Base-by-base conservation (phyloP, 2,329 filamentous ascomycete species). In the Aureobasidium sp. region DNA sequence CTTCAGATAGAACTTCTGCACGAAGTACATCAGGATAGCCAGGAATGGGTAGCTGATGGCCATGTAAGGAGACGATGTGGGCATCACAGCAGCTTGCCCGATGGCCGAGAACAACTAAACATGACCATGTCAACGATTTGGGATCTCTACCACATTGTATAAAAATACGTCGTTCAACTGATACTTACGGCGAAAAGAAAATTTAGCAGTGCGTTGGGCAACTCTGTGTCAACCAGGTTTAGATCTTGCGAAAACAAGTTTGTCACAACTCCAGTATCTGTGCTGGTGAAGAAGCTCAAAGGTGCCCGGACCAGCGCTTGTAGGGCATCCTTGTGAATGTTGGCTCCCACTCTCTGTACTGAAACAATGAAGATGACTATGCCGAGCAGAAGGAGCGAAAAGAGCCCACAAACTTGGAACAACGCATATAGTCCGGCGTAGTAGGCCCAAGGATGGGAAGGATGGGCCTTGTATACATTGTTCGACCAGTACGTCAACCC, bases 181-280 rank as follows among this genome's bases (percentile, higher is more conserved):
- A n/a, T 13, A 33, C 47, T 51, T 6, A 59, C 49, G n/a, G 46
- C 25, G 2, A 62, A 55, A 7, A 60, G 35, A 5, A 47, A 47
- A 42, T 63, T 60, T 7, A 60, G 29, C 11, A 58, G 25, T 21
- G 55, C 60, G 25, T 59, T 58, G 5, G 62, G 38, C 19, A 79
- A 65, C 47, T 76, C 71, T 63, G 70, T 74, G 47, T 79, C 77
- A 13, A 79, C 75, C 19, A 79, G 66, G 57, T 73, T 69, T 3
- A 79, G 67, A 67, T 79, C 77, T 62, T 78, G 76, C 19, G 72
- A 74, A 64, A 79, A 79, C n/a, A 74, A 67, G 61, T 79, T 79
- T 11, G 60, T 60, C 15, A 61, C 33, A 23, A 51, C 50, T 19
- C 61, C 61, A 31, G 64, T 54, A 5, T 57, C 50, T 23, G 49